Evolutionary conservation across 257 asterid species (phyloP), one percentile per base, ranked within the genome.

Genomic region (Ocimum tenuiflorum): DNA sequence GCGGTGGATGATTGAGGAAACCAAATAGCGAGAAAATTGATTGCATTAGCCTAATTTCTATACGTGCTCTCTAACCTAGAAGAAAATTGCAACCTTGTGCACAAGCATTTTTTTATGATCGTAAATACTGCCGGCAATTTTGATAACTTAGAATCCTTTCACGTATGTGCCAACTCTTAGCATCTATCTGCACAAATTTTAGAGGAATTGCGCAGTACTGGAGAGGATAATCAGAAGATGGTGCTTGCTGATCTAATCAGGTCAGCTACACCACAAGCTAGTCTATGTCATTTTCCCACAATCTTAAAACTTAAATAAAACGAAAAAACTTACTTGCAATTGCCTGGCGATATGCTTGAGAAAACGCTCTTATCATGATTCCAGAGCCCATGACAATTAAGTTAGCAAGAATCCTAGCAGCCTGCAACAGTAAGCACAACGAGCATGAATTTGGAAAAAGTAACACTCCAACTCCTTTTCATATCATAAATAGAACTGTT

Each of bases 301-400:
- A 24, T 59, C 18, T 2, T 2, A 38, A 6, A 49, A 8, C 66
- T 43, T 36, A 68, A 41, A 36, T 42, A 67, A 22, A 22, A 31
- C 31, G 17, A 47, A 23, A 52, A 49, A 55, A 77, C 88, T 71
- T 71, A 86, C 94, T 86, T 50, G 86, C 78, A 62, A 86, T 83
- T 35, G 94, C 94, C 63, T 86, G 86, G 22, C 94, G 94, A 80
- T 86, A 86, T 45, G 94, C 94, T 75, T 86, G 94, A 57, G 73
- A 79, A 51, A 86, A 75, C 6, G 94, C 83, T 72, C 91, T 80
- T 4, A 70, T 74, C 88, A 86, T 69, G 58, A 86, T 65, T 35
- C 88, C 91, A 63, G 86, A 78, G 45, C 94, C 90, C 85, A 83
- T 53, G 24, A 86, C 45, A 74, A 86, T 46, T 79, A 86, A 75